Percentiles rank a stretch among this genome's conserved stretches.
phyloP scores from a whole-genome alignment of 2,329 filamentous ascomycete species.

The Incumbomyces delicatus region DNA sequence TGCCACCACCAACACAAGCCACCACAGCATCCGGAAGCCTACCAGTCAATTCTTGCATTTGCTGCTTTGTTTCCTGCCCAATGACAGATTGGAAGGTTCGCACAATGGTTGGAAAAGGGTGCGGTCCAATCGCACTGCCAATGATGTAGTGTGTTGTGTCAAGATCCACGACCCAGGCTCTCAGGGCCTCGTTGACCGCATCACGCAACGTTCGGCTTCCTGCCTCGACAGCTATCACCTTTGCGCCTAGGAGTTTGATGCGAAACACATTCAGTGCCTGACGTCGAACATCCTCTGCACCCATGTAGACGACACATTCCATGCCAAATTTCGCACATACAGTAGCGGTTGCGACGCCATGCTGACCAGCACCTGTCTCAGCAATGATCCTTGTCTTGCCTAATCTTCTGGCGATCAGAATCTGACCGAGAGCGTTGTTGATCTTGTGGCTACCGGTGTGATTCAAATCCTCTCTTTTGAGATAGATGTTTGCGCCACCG shows the following conservation, averaged over 20 bases:
- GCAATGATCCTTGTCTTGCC: slow-evolving; percentile 97
- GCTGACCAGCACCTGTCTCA: slow-evolving; percentile 93
- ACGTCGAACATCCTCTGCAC: slow-evolving; percentile 88
- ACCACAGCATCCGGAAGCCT: slow-evolving; percentile 94
- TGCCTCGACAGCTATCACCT: slow-evolving; percentile 85
- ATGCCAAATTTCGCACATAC: slow-evolving; percentile 97
- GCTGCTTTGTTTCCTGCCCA: slow-evolving; percentile 83
- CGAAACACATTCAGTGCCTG: slow-evolving; percentile 98
- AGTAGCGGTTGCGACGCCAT: slow-evolving; percentile 94
- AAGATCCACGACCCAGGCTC: slow-evolving; percentile 86
- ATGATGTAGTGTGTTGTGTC: slow-evolving; percentile 97
- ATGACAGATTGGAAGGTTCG: slow-evolving; percentile 97
- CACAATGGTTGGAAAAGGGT: slow-evolving; percentile 96
- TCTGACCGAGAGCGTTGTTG: slow-evolving; percentile 93
- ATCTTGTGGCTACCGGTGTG: slow-evolving; percentile 99
- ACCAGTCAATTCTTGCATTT: slow-evolving; percentile 74
- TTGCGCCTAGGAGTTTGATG: slow-evolving; percentile 89
- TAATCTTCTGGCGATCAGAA: slow-evolving; percentile 71
- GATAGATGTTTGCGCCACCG: slow-evolving; percentile 89
- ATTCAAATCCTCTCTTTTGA: slow-evolving; percentile 96
- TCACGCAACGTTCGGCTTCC: slow-evolving; percentile 75
- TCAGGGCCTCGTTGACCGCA: slow-evolving; percentile 89
- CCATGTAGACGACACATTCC: slow-evolving; percentile 98
- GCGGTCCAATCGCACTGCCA: slow-evolving; percentile 90
- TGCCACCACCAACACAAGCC: slow-evolving; percentile 90